A percentile compares a stretch with the other conserved stretches of the same genome.
These are phyloP conservation scores for Apiospora rasikravindrae DNA, from an alignment of 2,329 filamentous ascomycete genomes.

Conservation along the genomic window DNA sequence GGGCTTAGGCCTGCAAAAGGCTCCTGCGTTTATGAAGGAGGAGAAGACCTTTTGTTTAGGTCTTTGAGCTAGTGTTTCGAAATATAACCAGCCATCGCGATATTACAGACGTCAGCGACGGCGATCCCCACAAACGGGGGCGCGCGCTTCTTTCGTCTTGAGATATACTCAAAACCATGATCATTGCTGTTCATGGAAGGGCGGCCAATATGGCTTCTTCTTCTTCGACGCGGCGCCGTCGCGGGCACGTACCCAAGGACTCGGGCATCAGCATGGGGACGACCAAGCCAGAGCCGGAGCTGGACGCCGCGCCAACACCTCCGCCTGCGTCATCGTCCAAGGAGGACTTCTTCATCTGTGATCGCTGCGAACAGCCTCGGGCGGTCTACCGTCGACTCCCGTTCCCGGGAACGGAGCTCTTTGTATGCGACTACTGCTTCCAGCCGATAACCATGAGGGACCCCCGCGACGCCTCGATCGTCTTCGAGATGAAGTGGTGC, in stretches of 20 bases:
- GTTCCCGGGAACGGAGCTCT: neutral
- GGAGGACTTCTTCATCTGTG: neutral
- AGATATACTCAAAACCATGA: neutral
- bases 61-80: conserved; percentile 13
- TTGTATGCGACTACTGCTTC: neutral
- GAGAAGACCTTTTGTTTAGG: neutral
- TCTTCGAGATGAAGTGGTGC: conserved; percentile 12
- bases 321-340: neutral
- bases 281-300: neutral
- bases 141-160: neutral
- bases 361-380: neutral
- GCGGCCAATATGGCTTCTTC: neutral
- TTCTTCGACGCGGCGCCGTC: neutral
- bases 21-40: conserved; percentile 2
- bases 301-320: neutral
- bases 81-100: neutral
- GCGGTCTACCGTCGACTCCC: neutral
- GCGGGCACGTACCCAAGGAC: neutral
- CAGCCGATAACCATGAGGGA: neutral
- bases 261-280: neutral
- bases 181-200: neutral
- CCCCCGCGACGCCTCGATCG: conserved; percentile 1
- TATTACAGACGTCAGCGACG: neutral
- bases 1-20: neutral
- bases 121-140: neutral